Evolutionary conservation across 2,329 filamentous ascomycete species (phyloP).

Genomic region (Trichophyton verrucosum): DNA sequence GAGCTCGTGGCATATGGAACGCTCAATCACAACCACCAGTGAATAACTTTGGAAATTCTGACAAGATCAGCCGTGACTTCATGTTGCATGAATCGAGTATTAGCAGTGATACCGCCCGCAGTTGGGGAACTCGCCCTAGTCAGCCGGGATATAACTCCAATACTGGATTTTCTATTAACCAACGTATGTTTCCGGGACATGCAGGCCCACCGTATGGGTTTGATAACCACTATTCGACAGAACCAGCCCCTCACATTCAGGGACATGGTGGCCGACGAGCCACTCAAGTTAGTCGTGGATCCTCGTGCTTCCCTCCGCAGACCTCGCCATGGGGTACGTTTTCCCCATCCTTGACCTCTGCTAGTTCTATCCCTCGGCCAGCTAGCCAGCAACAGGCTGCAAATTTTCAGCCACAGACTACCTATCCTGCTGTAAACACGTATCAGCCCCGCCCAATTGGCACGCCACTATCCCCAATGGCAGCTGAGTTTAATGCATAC

Average conservation of each 20-base stretch:
- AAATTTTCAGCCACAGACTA: constrained; percentile 23
- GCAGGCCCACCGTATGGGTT: constrained; percentile 22
- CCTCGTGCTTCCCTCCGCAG: constrained; percentile 24
- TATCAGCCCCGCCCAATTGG: constrained; percentile 49
- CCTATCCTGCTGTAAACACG: constrained; percentile 23
- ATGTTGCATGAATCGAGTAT: constrained; percentile 15
- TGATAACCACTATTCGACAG: constrained; percentile 21
- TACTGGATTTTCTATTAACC: constrained; percentile 17
- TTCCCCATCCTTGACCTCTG: constrained; percentile 16
- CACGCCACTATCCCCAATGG: constrained; percentile 59
- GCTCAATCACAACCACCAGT: constrained; percentile 13
- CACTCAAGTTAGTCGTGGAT: constrained; percentile 22
- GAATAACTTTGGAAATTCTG: constrained; percentile 12
- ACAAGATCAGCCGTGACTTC: constrained; percentile 17
- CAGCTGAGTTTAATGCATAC: constrained; percentile 56
- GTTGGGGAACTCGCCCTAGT: constrained; percentile 20
- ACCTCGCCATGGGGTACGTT: constrained; percentile 26
- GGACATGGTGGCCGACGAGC: constrained; percentile 20
- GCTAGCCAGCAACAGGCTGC: constrained; percentile 21
- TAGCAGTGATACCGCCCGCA: constrained; percentile 21
- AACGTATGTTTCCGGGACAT: constrained; percentile 27
- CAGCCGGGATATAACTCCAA: constrained; percentile 16
- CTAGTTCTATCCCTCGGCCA: constrained; percentile 19
- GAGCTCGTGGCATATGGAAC: constrained; percentile 24
- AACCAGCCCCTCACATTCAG: constrained; percentile 22